These are phyloP conservation scores for Penicillium occitanis DNA, from an alignment of 2,329 filamentous ascomycete species.

Conservation along the genomic window DNA sequence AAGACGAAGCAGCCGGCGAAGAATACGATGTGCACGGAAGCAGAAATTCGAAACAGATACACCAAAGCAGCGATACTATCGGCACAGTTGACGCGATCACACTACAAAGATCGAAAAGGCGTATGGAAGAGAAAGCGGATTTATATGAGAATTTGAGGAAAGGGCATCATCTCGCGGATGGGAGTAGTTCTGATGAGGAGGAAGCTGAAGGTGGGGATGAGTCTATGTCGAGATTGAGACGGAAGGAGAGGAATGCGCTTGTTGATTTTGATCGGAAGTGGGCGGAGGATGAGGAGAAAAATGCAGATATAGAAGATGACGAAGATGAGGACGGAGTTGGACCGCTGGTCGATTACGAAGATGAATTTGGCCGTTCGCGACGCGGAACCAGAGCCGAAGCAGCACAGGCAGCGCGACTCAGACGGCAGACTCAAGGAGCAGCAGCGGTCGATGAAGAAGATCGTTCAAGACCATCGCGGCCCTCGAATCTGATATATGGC, in stretches of 20 bases:
- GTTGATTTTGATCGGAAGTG: slow-evolving; percentile 97
- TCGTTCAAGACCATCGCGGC: slow-evolving; percentile 52
- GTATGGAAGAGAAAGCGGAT: slow-evolving; percentile 86
- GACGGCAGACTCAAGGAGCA: slow-evolving; percentile 27
- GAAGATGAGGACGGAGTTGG: slow-evolving; percentile 47
- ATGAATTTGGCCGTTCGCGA: slow-evolving; percentile 87
- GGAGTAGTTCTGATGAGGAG: slow-evolving; percentile 33
- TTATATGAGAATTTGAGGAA: slow-evolving; percentile 87
- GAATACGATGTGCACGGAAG: slow-evolving; percentile 36
- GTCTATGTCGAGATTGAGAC: slow-evolving; percentile 59
- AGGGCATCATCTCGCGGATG: slow-evolving; percentile 69
- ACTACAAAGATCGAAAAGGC: slow-evolving; percentile 68
- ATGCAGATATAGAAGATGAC: slow-evolving; percentile 35
- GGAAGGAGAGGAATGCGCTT: slow-evolving; percentile 57
- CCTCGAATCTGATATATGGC: slow-evolving; percentile 74
- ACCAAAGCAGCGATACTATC: slow-evolving; percentile 60
- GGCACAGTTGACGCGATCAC: slow-evolving; percentile 59
- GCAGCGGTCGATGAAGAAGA: slow-evolving; percentile 24
- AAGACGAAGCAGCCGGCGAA: slow-evolving; percentile 56
- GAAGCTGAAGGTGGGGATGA: slow-evolving; percentile 31
- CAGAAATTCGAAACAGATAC: slow-evolving; percentile 56
- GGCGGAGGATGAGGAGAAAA: slow-evolving; percentile 64
- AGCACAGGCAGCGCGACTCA: slow-evolving; percentile 61
- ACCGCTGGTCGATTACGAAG: slow-evolving; percentile 79
- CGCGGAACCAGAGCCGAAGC: slow-evolving; percentile 69